Evolutionary conservation across 441 rosid genomes (phyloP).

Genomic region (Syzygium syzygioides): DNA sequence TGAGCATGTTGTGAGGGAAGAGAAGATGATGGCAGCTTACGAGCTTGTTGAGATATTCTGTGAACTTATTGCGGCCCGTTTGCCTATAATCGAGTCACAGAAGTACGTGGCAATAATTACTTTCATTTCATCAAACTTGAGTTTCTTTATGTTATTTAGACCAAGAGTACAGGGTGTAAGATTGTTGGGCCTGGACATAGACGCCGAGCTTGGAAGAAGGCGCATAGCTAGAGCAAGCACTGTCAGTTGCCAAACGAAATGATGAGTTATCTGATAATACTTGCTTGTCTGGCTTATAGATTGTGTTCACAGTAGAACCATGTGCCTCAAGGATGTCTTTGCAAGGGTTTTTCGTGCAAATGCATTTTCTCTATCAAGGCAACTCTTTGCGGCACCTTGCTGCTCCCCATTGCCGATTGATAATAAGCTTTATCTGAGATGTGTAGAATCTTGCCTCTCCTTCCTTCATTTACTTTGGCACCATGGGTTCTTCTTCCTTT

Average conservation of each 20-base stretch:
- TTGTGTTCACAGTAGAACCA: not conserved
- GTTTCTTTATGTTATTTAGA: not conserved
- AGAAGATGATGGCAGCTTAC: constrained; percentile 86
- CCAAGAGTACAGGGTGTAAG: not conserved
- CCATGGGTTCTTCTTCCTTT: not conserved
- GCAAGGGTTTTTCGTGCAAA: not conserved
- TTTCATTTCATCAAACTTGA: not conserved
- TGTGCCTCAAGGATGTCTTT: not conserved
- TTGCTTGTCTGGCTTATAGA: not conserved
- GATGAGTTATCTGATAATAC: not conserved
- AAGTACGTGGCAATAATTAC: constrained; percentile 35
- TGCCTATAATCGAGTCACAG: constrained; percentile 35
- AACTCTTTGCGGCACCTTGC: not conserved
- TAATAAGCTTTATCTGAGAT: not conserved
- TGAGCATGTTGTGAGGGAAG: constrained; percentile 94
- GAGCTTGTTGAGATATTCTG: constrained; percentile 85
- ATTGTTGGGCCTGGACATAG: not conserved
- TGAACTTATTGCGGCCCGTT: constrained; percentile 74
- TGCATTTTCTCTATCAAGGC: not conserved
- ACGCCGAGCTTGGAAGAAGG: not conserved
- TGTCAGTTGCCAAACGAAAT: rapidly evolving
- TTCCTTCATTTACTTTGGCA: not conserved
- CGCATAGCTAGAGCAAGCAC: not conserved
- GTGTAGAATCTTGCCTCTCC: not conserved
- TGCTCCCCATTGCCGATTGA: not conserved